phyloP scores from a whole-genome alignment of 495 filamentous ascomycete genomes.

The Paragyromitra xinjiangensis region DNA sequence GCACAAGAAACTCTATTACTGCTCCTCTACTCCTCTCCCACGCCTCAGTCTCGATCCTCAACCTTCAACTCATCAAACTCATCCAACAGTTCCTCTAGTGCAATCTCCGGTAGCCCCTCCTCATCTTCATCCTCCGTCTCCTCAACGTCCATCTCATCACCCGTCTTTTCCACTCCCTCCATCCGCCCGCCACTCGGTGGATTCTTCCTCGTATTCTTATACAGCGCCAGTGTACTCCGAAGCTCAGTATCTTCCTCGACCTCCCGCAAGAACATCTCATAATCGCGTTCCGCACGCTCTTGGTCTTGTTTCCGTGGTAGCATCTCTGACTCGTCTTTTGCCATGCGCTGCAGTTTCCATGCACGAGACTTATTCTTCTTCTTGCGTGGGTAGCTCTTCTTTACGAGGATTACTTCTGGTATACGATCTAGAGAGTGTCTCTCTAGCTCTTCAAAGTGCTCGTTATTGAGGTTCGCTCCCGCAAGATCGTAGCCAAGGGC shows the following conservation, averaged over 20 bases:
- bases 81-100: slow-evolving; percentile 85
- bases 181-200: slow-evolving; percentile 58
- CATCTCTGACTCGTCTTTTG: slow-evolving; percentile 83
- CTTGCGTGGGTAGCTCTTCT: slow-evolving; percentile 90
- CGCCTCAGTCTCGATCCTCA: slow-evolving; percentile 61
- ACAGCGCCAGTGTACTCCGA: slow-evolving; percentile 80
- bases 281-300: slow-evolving; percentile 85
- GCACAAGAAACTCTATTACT: slow-evolving; percentile 45
- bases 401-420: slow-evolving; percentile 92
- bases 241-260: slow-evolving; percentile 95
- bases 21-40: neutral
- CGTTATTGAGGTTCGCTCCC: slow-evolving; percentile 90
- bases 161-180: slow-evolving; percentile 60
- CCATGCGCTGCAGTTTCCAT: slow-evolving; percentile 96
- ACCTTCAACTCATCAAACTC: slow-evolving; percentile 86
- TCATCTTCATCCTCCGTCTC: slow-evolving; percentile 70
- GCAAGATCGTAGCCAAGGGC: slow-evolving; percentile 89
- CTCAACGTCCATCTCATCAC: slow-evolving; percentile 66
- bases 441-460: slow-evolving; percentile 80
- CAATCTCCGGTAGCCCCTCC: slow-evolving; percentile 77
- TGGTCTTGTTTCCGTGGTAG: slow-evolving; percentile 80
- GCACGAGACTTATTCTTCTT: slow-evolving; percentile 81
- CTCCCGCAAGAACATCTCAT: slow-evolving; percentile 95
- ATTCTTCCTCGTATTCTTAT: slow-evolving; percentile 70
- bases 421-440: slow-evolving; percentile 73